Conservation (phyloP, 116 monocot genomes). For the Zostera marina region DNA sequence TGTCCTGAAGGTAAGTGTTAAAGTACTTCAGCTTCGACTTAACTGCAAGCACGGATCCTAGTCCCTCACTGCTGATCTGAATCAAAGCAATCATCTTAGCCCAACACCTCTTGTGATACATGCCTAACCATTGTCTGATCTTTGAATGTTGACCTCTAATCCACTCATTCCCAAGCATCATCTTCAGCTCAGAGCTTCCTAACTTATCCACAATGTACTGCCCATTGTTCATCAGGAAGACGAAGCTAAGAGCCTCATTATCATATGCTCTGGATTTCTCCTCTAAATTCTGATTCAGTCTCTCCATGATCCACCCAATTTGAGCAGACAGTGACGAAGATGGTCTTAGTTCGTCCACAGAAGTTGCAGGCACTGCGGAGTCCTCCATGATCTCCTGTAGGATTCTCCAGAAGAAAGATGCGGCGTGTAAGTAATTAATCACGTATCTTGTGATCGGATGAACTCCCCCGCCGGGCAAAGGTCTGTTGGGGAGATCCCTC, state of each 20-base stretch:
- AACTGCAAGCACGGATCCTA: slow-evolving; percentile 1
- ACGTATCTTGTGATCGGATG: slow-evolving; percentile 39
- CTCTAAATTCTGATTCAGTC: slow-evolving; percentile 47
- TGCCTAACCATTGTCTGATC: slow-evolving; percentile 38
- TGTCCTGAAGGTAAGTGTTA: slow-evolving; percentile 52
- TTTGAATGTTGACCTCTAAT: slow-evolving; percentile 32
- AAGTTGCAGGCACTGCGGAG: not conserved
- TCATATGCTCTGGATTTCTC: slow-evolving; percentile 40
- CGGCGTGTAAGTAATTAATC: slow-evolving; percentile 42
- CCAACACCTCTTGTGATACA: slow-evolving; percentile 64
- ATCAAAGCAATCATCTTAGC: slow-evolving; percentile 39
- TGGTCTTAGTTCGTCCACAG: not conserved
- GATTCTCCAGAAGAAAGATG: slow-evolving; percentile 32
- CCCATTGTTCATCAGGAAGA: slow-evolving; percentile 20
- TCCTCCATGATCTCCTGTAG: slow-evolving; percentile 48
- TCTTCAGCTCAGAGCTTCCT: slow-evolving; percentile 42
- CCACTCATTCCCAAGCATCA: slow-evolving; percentile 83
- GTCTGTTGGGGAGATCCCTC: slow-evolving; percentile 20
- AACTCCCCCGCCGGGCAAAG: slow-evolving; percentile 26
- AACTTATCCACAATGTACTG: slow-evolving; percentile 17
- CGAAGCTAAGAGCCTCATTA: slow-evolving; percentile 3
- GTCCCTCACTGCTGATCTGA: slow-evolving; percentile 4
- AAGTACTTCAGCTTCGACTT: slow-evolving; percentile 42
- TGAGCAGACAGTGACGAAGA: slow-evolving; percentile 22
- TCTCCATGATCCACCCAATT: slow-evolving; percentile 40